Percentiles rank a stretch among this genome's conserved stretches.
Conservation (phyloP, 2,329 filamentous ascomycete genomes). For the Tolypocladium ophioglossoides region DNA sequence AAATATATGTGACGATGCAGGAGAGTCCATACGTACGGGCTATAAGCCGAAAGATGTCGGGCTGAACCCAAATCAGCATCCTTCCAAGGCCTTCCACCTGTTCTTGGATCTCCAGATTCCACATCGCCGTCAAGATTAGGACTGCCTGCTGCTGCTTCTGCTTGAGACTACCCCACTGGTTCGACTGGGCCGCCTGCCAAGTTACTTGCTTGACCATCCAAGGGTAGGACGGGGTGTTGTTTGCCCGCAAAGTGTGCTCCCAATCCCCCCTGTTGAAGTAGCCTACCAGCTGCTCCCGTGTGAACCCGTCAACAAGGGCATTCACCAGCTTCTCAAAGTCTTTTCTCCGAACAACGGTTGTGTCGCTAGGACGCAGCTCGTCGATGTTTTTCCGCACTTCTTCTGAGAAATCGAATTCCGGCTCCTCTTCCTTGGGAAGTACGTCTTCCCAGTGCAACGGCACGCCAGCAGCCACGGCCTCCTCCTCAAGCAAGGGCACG, state of each 20-base stretch:
- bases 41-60: constrained; percentile 32
- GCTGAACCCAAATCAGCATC: constrained; percentile 26
- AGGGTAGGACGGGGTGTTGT: constrained; percentile 11
- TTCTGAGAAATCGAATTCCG: constrained; percentile 13
- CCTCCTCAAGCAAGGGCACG: constrained; percentile 8
- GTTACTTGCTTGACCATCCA: constrained; percentile 32
- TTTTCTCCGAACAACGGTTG: constrained; percentile 22
- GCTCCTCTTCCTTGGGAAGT: constrained; percentile 13
- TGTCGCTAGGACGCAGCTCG: constrained; percentile 32
- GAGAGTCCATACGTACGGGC: constrained; percentile 24
- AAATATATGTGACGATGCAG: too few species aligned
- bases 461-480: constrained; percentile 2
- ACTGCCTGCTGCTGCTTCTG: constrained; percentile 31
- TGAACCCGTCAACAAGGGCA: constrained; percentile 34
- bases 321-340: constrained; percentile 31
- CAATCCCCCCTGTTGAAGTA: constrained; percentile 24
- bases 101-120: constrained; percentile 39
- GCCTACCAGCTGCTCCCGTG: constrained; percentile 28
- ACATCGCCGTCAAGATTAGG: constrained; percentile 35
- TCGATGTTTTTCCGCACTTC: constrained; percentile 36
- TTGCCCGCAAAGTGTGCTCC: not conserved
- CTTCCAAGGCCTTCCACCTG: constrained; percentile 31
- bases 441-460: constrained; percentile 21
- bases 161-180: constrained; percentile 6
- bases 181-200: constrained; percentile 28